Evolutionary conservation across 1,284 basidiomycete genomes (phyloP), one percentile per base, ranked within the genome.

Genomic region (Pholiota adiposa): DNA sequence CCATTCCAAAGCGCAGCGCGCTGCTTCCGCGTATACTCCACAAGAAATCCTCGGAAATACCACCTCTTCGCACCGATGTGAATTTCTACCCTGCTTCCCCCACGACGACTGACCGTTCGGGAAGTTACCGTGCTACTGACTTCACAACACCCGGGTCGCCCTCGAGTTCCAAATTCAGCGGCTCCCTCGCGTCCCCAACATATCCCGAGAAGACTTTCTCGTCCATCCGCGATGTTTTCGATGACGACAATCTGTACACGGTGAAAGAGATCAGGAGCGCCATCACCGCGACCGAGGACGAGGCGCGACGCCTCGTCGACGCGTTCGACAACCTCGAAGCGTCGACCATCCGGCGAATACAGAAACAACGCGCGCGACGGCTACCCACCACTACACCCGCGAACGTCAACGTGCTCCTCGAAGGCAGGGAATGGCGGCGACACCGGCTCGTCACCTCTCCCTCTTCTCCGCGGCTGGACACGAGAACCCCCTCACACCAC

Each of bases 271-370:
- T 92, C 55, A 83, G 83, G 43, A 74, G 76, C 25, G 86, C 87
- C 59, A 88, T 92, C 55, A 77, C 80, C 56, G 71, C 76, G 2
- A 82, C 89, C 51, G 88, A 92, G 67, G 80, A 82, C 23, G 90
- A 92, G 68, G 83, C 83, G 19, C 75, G 79, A 41, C 77, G 84
- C 12, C 75, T 92, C n/a, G 70, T 88, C 36, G 84, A 88, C 54
- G 89, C 88, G 5, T 92, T 92, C 68, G 83, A 86, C 59, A 81
- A 83, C 19, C 77, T 92, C 25, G 88, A 92, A 71, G 74, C 85
- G 27, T 84, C 77, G 51, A 81, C 85, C 18, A 67, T 86, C 52
- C 82, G 83, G 4, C 78, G 82, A 52, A 74, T 77, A 54, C 76
- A 78, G 53, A 75, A 78, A 50, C 72, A 71, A 50, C 75, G 75